These are phyloP conservation scores for Sugiyamaella paludigena DNA, from an alignment of 1,139 yeast genomes.

Conservation along the genomic window DNA sequence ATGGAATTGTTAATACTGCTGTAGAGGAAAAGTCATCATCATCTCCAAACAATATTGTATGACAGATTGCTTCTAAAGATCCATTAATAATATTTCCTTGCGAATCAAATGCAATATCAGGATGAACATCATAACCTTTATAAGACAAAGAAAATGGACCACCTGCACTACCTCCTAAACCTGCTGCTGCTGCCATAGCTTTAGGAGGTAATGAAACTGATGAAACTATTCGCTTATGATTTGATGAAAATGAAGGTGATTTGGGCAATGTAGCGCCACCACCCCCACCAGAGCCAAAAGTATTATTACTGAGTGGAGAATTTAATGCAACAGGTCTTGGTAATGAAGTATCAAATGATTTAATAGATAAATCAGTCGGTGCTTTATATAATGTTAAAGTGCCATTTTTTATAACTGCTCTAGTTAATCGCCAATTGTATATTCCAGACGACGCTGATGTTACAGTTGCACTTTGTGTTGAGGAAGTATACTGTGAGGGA, in stretches of 20 bases:
- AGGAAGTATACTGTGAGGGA: neutral
- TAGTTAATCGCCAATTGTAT: constrained; percentile 32
- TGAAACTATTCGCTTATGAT: constrained; percentile 18
- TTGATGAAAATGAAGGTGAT: constrained; percentile 4
- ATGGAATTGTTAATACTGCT: constrained; percentile 59
- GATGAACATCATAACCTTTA: constrained; percentile 53
- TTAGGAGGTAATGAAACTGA: constrained; percentile 7
- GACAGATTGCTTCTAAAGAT: constrained; percentile 69
- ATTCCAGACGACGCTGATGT: constrained; percentile 7
- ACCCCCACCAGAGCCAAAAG: neutral
- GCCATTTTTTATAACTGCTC: constrained; percentile 35
- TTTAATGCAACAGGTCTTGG: constrained; percentile 12
- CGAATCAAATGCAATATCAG: constrained; percentile 58
- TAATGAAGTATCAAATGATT: constrained; percentile 30
- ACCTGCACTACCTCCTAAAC: neutral
- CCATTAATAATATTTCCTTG: constrained; percentile 49
- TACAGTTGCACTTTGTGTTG: neutral
- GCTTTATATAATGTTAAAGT: constrained; percentile 32
- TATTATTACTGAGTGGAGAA: neutral
- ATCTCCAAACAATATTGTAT: constrained; percentile 59
- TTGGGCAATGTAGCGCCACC: neutral
- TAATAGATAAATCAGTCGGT: constrained; percentile 33
- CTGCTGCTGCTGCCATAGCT: constrained; percentile 4
- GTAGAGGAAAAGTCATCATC: constrained; percentile 44
- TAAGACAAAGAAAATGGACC: constrained; percentile 13